Evolutionary conservation across 352 stramenopile genomes (phyloP).

Genomic region (Hyaloperonospora arabidopsidis): DNA sequence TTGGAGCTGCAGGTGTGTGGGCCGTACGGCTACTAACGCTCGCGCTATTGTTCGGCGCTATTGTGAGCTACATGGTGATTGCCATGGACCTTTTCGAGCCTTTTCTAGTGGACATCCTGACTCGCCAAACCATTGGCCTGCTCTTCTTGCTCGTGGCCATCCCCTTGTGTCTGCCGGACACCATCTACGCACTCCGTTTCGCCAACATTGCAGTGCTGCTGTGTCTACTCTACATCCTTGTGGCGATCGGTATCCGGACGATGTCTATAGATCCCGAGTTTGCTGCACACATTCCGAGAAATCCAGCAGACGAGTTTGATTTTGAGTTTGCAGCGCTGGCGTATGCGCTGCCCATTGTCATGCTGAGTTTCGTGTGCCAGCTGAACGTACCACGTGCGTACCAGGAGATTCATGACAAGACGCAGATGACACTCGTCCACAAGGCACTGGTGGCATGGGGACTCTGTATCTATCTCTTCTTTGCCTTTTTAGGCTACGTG

Average conservation of each 20-base stretch:
- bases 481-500: conserved; percentile 63
- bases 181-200: conserved; percentile 77
- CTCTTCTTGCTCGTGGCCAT: conserved; percentile 62
- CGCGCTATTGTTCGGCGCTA: conserved; percentile 65
- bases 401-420: conserved; percentile 68
- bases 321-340: conserved; percentile 53
- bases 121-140: conserved; percentile 50
- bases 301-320: conserved; percentile 43
- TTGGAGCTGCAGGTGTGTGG: conserved; percentile 60
- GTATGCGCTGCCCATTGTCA: conserved; percentile 74
- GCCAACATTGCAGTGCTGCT: conserved; percentile 68
- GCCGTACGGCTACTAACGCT: conserved; percentile 64
- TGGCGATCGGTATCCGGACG: conserved; percentile 48
- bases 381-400: conserved; percentile 77
- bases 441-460: conserved; percentile 48
- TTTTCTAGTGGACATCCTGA: conserved; percentile 50
- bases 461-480: conserved; percentile 51
- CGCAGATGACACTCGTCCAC: conserved; percentile 59
- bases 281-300: conserved; percentile 31
- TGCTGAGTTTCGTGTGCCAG: conserved; percentile 73
- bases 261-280: conserved; percentile 36
- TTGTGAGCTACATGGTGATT: conserved; percentile 82
- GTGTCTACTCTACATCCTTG: conserved; percentile 77
- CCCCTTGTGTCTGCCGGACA: conserved; percentile 74
- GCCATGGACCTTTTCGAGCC: conserved; percentile 79